A percentile compares a stretch with the other conserved stretches of the same genome.
Evolutionary conservation across 169 alveolate species (phyloP).

Genomic region (Plasmodium adleri): DNA sequence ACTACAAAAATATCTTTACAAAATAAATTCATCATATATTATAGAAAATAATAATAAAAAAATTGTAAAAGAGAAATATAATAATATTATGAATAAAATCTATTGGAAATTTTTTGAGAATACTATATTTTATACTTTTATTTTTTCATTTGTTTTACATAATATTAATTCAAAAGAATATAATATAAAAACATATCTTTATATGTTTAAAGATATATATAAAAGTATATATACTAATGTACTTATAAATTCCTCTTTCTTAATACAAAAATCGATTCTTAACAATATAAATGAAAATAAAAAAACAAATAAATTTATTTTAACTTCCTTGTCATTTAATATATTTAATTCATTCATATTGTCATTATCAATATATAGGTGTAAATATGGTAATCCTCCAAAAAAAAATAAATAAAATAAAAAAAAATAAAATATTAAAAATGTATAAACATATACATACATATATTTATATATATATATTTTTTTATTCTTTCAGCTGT

Average conservation of each 20-base stretch:
- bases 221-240: slow-evolving; percentile 45
- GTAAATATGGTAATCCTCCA: slow-evolving; percentile 62
- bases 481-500: slow-evolving; percentile 34
- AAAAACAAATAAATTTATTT: neutral
- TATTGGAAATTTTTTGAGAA: slow-evolving; percentile 64
- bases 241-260: slow-evolving; percentile 41
- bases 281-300: neutral
- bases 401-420: neutral
- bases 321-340: slow-evolving; percentile 23
- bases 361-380: slow-evolving; percentile 41
- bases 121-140: slow-evolving; percentile 46
- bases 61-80: neutral
- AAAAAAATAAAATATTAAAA: neutral
- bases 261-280: slow-evolving; percentile 35
- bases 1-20: slow-evolving; percentile 30
- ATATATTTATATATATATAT: neutral
- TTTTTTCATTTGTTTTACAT: slow-evolving; percentile 62
- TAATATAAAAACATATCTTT: slow-evolving; percentile 25
- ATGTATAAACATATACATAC: neutral
- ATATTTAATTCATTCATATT: slow-evolving; percentile 30
- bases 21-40: slow-evolving; percentile 12
- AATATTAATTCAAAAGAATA: slow-evolving; percentile 64
- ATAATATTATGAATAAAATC: slow-evolving; percentile 58
- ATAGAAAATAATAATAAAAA: neutral
- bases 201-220: slow-evolving; percentile 32